Evolutionary conservation across 805 yeast species (phyloP).

Genomic region (Pichia manshurica): DNA sequence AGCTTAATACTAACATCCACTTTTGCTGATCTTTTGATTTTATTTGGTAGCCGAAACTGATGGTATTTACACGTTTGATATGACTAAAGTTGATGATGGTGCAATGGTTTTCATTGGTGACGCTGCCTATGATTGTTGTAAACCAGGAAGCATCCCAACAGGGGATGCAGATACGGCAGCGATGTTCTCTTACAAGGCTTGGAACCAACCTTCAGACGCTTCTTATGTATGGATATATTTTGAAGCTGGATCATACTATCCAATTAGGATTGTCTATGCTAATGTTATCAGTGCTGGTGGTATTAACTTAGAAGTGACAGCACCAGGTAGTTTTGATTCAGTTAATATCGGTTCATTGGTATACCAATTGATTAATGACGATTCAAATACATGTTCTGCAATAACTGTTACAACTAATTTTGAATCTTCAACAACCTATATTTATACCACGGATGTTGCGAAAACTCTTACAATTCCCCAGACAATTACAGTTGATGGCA

Average conservation of each 20-base stretch:
- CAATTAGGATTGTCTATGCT: constrained; percentile 18
- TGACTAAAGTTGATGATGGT: constrained; percentile 28
- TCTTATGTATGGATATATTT: constrained; percentile 12
- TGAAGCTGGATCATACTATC: constrained; percentile 16
- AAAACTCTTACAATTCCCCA: background rate
- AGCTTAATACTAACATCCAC: too few relatives aligned
- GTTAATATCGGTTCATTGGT: constrained; percentile 2
- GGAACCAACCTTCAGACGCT: background rate
- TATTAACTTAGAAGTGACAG: constrained; percentile 11
- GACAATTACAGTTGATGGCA: constrained; percentile 2
- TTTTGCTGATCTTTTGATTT: background rate
- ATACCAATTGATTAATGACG: constrained; percentile 8
- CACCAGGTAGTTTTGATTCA: constrained; percentile 11
- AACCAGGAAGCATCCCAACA: constrained; percentile 8
- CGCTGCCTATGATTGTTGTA: constrained; percentile 33
- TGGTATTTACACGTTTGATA: constrained; percentile 26
- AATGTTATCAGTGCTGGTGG: constrained; percentile 12
- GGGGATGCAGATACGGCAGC: constrained; percentile 9
- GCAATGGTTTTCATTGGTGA: constrained; percentile 31
- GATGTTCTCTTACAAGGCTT: constrained; percentile 13
- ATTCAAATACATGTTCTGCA: background rate
- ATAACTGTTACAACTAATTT: background rate
- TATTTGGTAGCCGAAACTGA: constrained; percentile 21
- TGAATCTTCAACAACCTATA: constrained; percentile 2
- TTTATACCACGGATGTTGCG: too few relatives aligned